A percentile compares a stretch with the other conserved stretches of the same genome.
These are phyloP conservation scores for Clonostachys rosea DNA, from an alignment of 2,329 filamentous ascomycete genomes.

Conservation along the genomic window DNA sequence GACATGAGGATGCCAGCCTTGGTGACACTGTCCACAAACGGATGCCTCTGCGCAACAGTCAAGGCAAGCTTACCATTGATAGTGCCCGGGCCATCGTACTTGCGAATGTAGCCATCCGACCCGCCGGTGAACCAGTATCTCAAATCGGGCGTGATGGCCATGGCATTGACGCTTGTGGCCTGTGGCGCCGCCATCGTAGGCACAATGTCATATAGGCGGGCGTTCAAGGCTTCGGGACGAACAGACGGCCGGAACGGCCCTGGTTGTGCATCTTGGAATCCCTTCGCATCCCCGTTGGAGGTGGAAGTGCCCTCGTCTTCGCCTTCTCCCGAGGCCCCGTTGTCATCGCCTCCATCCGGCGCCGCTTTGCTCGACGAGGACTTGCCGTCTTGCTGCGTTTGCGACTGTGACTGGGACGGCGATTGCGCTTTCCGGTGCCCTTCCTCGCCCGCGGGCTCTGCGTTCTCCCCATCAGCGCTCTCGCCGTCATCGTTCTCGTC, in stretches of 20 bases:
- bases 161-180: constrained; percentile 89
- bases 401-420: not conserved
- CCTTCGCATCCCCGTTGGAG: constrained; percentile 13
- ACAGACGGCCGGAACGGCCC: constrained; percentile 49
- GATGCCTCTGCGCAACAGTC: constrained; percentile 92
- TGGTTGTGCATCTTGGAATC: constrained; percentile 8
- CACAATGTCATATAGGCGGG: constrained; percentile 85
- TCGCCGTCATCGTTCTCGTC: constrained; percentile 17
- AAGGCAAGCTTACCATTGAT: constrained; percentile 91
- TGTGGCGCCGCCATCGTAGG: constrained; percentile 96
- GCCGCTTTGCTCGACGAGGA: constrained; percentile 10
- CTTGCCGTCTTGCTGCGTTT: not conserved
- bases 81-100: constrained; percentile 92
- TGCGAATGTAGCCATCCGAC: constrained; percentile 91
- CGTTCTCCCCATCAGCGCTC: constrained; percentile 12
- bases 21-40: constrained; percentile 94
- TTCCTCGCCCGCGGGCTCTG: constrained; percentile 18
- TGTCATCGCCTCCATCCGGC: constrained; percentile 22
- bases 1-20: constrained; percentile 93
- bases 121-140: constrained; percentile 94
- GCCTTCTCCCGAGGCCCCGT: not conserved
- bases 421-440: not conserved
- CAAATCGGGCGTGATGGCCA: constrained; percentile 89
- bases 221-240: constrained; percentile 74
- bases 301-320: constrained; percentile 6